Percentiles rank a stretch among this genome's conserved stretches.
These are phyloP conservation scores for Metschnikowia hibisci DNA, from an alignment of 805 yeast genomes.

Conservation along the genomic window DNA sequence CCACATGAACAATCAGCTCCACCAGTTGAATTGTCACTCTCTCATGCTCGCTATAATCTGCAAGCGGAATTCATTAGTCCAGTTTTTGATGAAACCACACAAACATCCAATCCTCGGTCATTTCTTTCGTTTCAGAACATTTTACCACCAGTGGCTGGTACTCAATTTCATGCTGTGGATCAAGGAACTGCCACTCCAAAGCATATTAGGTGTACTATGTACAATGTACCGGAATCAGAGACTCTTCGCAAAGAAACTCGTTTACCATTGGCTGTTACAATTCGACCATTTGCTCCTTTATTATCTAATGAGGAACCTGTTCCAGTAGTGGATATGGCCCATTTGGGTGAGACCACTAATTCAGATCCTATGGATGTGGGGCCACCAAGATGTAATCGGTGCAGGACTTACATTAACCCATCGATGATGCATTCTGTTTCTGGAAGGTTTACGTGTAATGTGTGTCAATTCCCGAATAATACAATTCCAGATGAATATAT, in stretches of 20 bases:
- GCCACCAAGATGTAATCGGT: slow-evolving; percentile 87
- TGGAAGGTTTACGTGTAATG: slow-evolving; percentile 71
- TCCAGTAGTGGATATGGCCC: slow-evolving; percentile 62
- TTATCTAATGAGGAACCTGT: slow-evolving; percentile 50
- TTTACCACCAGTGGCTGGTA: slow-evolving; percentile 78
- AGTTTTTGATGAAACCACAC: slow-evolving; percentile 9
- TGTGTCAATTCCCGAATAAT: slow-evolving; percentile 73
- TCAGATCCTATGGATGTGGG: slow-evolving; percentile 40
- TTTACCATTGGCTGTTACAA: slow-evolving; percentile 75
- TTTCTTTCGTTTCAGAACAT: slow-evolving; percentile 75
- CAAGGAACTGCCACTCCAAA: slow-evolving; percentile 85
- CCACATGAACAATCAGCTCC: slow-evolving; percentile 9
- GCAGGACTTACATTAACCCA: slow-evolving; percentile 88
- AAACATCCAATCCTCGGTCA: slow-evolving; percentile 23
- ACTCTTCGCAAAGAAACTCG: slow-evolving; percentile 63
- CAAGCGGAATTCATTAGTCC: slow-evolving; percentile 16
- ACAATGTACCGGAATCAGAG: slow-evolving; percentile 75
- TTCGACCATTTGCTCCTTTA: slow-evolving; percentile 79
- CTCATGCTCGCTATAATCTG: slow-evolving; percentile 10
- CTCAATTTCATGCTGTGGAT: slow-evolving; percentile 65
- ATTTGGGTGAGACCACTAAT: slow-evolving; percentile 26
- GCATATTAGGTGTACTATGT: slow-evolving; percentile 73
- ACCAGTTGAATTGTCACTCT: slow-evolving; percentile 13
- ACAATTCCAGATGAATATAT: slow-evolving; percentile 63
- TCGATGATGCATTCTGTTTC: slow-evolving; percentile 64